Percentiles rank a stretch among this genome's conserved stretches.
Conservation (phyloP, 768 basidiomycete species). For the Chalciporus pseudorubinellus region DNA sequence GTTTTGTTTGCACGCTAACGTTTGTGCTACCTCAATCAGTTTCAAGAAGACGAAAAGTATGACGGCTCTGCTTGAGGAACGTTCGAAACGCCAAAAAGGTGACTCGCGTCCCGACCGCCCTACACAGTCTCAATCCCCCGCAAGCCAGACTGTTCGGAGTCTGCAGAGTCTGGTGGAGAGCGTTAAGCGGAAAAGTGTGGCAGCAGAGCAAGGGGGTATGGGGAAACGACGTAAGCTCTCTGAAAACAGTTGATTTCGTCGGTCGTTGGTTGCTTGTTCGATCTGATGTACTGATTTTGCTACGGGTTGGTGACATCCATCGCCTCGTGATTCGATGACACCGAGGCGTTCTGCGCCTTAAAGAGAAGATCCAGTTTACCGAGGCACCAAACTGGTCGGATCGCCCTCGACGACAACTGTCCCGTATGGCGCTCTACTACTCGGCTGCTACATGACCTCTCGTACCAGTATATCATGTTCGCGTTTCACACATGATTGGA, state of each 20-base stretch:
- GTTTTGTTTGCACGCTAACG: not conserved
- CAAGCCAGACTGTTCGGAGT: conserved; percentile 27
- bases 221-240: conserved; percentile 41
- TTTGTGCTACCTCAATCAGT: conserved; percentile 38
- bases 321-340: too few species aligned
- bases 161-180: conserved; percentile 77
- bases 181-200: conserved; percentile 74
- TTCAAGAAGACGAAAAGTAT: conserved; percentile 94
- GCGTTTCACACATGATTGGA: too few species aligned
- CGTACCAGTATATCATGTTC: too few species aligned
- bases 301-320: too few species aligned
- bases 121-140: not conserved
- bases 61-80: conserved; percentile 79
- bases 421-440: too few species aligned
- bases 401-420: too few species aligned
- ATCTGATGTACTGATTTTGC: not conserved
- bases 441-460: too few species aligned
- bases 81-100: conserved; percentile 60
- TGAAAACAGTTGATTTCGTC: conserved; percentile 10
- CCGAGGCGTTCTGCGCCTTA: too few species aligned
- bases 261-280: not conserved
- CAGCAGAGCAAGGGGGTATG: conserved; percentile 22
- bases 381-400: too few species aligned
- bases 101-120: conserved; percentile 9
- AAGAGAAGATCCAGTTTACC: too few species aligned